Base-by-base conservation (phyloP, 1,284 basidiomycete species). In the Puccinia novopanici region DNA sequence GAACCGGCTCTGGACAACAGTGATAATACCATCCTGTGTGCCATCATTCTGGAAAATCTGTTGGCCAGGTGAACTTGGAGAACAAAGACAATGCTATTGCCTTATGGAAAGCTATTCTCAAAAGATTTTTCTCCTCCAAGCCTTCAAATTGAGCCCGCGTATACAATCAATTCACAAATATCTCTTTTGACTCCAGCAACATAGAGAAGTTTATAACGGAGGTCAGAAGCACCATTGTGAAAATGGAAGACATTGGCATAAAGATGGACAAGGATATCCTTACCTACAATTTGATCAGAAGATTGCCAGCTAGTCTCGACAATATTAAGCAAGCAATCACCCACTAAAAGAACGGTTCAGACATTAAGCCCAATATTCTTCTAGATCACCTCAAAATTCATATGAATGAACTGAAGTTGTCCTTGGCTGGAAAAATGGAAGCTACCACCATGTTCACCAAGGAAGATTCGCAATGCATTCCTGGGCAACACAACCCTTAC, bases 401-500 rank as follows among this genome's bases (percentile, higher is more conserved):
- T 22, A 6, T 63, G 6, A 63, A 63, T 19, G 59, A 63, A 30
- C 59, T 63, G 27, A 63, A 63, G 30, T 8, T 63, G 5, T 63
- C 27, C 3, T 40, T 19, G 17, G 10, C 30, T 6, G 24, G 63
- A 9, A 67, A 67, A 3, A 30, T 12, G 5, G 57, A 34, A 45
- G 15, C 45, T 45, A 45, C 45, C 45, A 45, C 59, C 12, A 61
- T 34, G 59, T 61, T 61, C 59, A 61, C 59, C 27, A 61, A 61
- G 34, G 59, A 61, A 37, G 59, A 61, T 19, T 30, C 27, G 3
- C 12, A 30, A 34, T 61, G 59, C 15, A 40, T 34, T 9, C 59
- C 19, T 61, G 59, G 59, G 2, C 30, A 61, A 17, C 59, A 61
- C 17, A 61, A 61, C 17, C 59, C 34, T 5, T 61, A 37, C 59